These are phyloP conservation scores for Ceratocystis alfenasii DNA, from an alignment of 2,329 filamentous ascomycete genomes.

Conservation along the genomic window DNA sequence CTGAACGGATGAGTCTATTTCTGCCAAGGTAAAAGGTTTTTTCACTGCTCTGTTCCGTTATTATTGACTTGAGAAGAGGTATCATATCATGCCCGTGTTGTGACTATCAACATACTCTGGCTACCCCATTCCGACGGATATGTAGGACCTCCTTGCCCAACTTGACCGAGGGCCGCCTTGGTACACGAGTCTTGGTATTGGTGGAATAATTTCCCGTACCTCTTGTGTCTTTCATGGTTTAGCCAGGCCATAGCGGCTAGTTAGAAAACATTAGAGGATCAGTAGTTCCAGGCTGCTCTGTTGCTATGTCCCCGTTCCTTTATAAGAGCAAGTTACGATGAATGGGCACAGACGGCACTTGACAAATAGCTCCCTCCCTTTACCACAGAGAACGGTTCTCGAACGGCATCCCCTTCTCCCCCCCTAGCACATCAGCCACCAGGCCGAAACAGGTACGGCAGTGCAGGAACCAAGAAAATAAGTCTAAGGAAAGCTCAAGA, in stretches of 20 bases:
- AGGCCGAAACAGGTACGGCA: neutral
- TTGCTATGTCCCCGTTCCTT: neutral
- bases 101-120: neutral
- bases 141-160: neutral
- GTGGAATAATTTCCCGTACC: neutral
- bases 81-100: neutral
- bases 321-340: neutral
- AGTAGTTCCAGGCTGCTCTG: neutral
- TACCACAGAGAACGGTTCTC: neutral
- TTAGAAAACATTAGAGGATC: neutral
- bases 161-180: neutral
- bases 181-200: neutral
- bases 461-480: neutral
- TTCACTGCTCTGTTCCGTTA: too few species aligned
- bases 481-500: neutral
- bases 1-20: neutral
- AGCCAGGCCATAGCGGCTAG: neutral
- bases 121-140: neutral
- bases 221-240: neutral
- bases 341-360: slow-evolving; percentile 6
- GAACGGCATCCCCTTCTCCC: neutral
- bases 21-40: too few species aligned
- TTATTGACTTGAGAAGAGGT: neutral
- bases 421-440: neutral
- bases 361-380: neutral